These are phyloP conservation scores for Cercospora citrullina DNA, from an alignment of 2,329 filamentous ascomycete genomes.

Conservation along the genomic window DNA sequence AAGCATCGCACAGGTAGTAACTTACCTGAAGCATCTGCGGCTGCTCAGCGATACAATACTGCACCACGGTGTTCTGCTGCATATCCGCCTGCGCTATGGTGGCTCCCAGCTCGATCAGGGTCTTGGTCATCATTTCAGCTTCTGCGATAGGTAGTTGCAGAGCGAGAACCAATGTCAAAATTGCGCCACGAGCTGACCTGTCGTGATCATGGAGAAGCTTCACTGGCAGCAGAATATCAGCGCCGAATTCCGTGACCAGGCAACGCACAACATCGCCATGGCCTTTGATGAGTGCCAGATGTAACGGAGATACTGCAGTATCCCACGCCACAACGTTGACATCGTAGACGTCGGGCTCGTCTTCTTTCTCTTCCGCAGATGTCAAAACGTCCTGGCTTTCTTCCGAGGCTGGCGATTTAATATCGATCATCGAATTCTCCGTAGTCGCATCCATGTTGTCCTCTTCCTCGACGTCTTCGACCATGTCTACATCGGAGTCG, in stretches of 20 bases:
- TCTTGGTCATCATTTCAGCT: constrained; percentile 63
- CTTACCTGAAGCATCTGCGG: constrained; percentile 45
- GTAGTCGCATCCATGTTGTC: constrained; percentile 42
- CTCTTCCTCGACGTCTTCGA: constrained; percentile 46
- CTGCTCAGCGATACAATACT: constrained; percentile 60
- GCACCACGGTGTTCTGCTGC: constrained; percentile 63
- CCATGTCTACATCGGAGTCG: constrained; percentile 46
- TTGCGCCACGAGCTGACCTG: constrained; percentile 57
- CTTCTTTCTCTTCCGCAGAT: constrained; percentile 53
- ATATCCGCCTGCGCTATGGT: constrained; percentile 72
- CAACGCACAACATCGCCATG: constrained; percentile 67
- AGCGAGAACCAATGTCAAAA: constrained; percentile 70
- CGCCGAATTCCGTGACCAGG: constrained; percentile 70
- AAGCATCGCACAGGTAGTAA: not conserved
- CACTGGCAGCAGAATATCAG: constrained; percentile 72
- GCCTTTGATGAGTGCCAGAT: constrained; percentile 74
- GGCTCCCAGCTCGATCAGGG: constrained; percentile 69
- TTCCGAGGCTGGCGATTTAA: constrained; percentile 43
- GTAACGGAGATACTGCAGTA: constrained; percentile 68
- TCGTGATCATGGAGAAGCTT: constrained; percentile 58
- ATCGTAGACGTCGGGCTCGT: constrained; percentile 77
- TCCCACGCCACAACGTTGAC: constrained; percentile 82
- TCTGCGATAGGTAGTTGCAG: constrained; percentile 63
- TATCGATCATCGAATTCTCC: constrained; percentile 74
- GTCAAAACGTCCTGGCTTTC: constrained; percentile 47